Base-by-base conservation (phyloP, 1,139 yeast genomes). In the Diutina rugosa region DNA sequence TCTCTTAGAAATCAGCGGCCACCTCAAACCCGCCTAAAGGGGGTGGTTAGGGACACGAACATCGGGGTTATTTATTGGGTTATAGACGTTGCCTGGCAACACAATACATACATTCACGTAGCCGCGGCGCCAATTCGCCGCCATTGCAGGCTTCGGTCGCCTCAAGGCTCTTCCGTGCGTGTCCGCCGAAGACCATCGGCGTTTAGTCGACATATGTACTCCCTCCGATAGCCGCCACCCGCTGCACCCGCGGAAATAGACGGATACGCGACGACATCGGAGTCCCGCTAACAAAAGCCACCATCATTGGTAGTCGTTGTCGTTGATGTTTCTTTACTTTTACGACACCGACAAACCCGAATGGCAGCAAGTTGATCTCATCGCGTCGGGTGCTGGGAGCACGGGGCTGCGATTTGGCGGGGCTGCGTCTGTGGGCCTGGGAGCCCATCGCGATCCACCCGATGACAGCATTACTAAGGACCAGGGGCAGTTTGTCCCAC, bases 1-100 rank as follows among this genome's bases (percentile, higher is more conserved):
- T 64, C 72, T 87, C 59, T 65, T 76, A 59, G 74, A 71, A 55
- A 64, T 72, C 54, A 69, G 72, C 60, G 77, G 74, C 10, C 41
- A 66, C 65, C 55, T 18, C 6, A 45, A 18, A 14, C 10, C 9
- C n/a, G 21, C 10, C 7, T 14, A 14, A 14, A 46, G 7, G 16
- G 48, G 4, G 14, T 21, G 8, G 28, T 14, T 21, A 46, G 8
- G n/a, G 14, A n/a, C 21, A 16, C 12, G 12, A 18, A 8, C 10
- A 9, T n/a, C 7, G 28, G 21, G 48, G n/a, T 46, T 46, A 46
- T 46, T 46, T 46, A 46, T 46, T 46, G 41, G 41, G 41, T 35
- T 35, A 35, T 35, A 35, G 41, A 35, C 41, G 41, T 35, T 35
- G 41, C 41, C 41, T 35, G 41, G 41, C 41, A 35, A 35, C 41